These are phyloP conservation scores for Diaporthe ampelina DNA, from an alignment of 2,329 filamentous ascomycete genomes.

Conservation along the genomic window DNA sequence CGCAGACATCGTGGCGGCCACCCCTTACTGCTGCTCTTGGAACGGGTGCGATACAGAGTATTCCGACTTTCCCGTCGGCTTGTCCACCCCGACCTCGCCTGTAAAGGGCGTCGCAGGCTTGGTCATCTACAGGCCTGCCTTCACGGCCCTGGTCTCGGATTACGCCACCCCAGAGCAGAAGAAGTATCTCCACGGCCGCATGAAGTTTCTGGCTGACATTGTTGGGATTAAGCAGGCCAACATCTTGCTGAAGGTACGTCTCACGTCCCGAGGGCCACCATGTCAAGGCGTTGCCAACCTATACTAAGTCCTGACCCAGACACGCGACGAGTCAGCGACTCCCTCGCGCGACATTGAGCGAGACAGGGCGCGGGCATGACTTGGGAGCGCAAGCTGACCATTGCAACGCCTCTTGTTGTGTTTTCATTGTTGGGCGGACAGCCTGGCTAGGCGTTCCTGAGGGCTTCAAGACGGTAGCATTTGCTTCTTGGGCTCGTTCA, in stretches of 20 bases:
- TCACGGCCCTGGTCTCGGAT: conserved; percentile 43
- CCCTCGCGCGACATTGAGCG: conserved; percentile 35
- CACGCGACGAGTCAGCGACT: conserved; percentile 20
- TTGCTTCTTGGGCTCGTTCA: conserved; percentile 25
- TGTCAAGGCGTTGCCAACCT: background rate
- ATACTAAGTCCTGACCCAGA: background rate
- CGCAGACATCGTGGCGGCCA: conserved; percentile 42
- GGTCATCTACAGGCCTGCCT: conserved; percentile 43
- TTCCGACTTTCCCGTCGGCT: conserved; percentile 42
- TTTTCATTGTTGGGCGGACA: background rate
- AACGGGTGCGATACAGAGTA: conserved; percentile 42
- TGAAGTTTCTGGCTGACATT: conserved; percentile 43
- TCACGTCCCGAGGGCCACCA: background rate
- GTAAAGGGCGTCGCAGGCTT: conserved; percentile 44
- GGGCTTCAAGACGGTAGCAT: conserved; percentile 6
- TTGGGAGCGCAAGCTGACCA: background rate
- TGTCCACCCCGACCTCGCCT: conserved; percentile 37
- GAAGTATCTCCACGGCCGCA: conserved; percentile 41
- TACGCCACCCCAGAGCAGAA: conserved; percentile 44
- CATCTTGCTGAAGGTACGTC: conserved; percentile 43
- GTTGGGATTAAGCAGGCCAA: conserved; percentile 45
- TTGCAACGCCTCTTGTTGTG: background rate
- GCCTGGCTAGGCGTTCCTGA: conserved; percentile 18
- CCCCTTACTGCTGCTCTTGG: conserved; percentile 44
- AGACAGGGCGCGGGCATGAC: background rate